Evolutionary conservation across 1,139 yeast species (phyloP).

Genomic region (Wickerhamomyces sp.): DNA sequence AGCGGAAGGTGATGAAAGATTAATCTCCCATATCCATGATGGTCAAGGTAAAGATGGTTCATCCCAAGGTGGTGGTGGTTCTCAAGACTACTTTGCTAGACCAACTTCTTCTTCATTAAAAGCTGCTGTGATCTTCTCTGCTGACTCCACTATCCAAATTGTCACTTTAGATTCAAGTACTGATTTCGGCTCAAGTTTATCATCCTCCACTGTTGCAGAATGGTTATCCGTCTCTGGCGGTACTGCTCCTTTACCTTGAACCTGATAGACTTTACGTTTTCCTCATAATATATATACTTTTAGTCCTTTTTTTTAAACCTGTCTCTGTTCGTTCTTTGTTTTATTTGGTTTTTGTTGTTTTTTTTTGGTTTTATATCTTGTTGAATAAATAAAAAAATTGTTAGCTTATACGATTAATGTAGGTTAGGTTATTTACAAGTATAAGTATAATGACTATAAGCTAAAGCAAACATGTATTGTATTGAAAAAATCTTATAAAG

Average conservation of each 20-base stretch:
- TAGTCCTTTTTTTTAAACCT: neutral
- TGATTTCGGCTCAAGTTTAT: constrained; percentile 51
- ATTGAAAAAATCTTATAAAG: no score
- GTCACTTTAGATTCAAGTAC: constrained; percentile 53
- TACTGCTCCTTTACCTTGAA: constrained; percentile 33
- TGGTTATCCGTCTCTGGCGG: constrained; percentile 57
- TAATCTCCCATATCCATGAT: constrained; percentile 81
- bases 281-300: neutral
- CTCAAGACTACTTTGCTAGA: constrained; percentile 81
- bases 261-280: neutral
- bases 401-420: neutral
- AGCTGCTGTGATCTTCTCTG: constrained; percentile 84
- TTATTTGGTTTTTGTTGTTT: neutral
- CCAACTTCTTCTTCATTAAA: constrained; percentile 75
- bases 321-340: constrained; percentile 1
- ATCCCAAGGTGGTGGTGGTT: constrained; percentile 73
- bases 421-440: neutral
- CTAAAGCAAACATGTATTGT: no score
- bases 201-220: constrained; percentile 44
- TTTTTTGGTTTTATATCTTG: neutral
- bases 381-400: neutral
- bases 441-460: no score
- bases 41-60: constrained; percentile 69
- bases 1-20: constrained; percentile 61
- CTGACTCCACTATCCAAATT: constrained; percentile 48